Evolutionary conservation across 1,284 basidiomycete genomes (phyloP).

Genomic region (Peniophora sp.): DNA sequence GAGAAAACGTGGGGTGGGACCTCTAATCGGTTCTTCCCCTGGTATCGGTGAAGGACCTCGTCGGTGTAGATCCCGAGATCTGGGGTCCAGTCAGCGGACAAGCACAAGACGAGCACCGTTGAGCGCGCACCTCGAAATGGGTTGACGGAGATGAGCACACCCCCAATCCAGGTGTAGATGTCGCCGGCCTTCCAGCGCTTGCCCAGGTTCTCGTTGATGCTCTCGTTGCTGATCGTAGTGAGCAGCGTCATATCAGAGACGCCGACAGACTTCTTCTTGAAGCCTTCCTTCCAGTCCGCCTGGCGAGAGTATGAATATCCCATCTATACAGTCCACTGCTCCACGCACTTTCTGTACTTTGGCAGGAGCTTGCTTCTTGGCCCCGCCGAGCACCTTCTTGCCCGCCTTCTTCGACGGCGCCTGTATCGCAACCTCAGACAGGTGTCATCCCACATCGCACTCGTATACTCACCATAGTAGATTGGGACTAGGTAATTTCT

Average conservation of each 20-base stretch:
- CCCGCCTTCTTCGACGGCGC: conserved; percentile 88
- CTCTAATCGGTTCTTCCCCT: conserved; percentile 97
- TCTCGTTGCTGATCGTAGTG: conserved; percentile 95
- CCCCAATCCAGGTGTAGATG: conserved; percentile 99
- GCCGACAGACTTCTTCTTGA: conserved; percentile 96
- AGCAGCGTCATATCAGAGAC: conserved; percentile 99
- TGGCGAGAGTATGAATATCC: conserved; percentile 22
- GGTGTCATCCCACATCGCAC: no score
- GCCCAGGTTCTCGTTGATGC: conserved; percentile 96
- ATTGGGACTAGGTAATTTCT: no score
- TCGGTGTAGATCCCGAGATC: conserved; percentile 98
- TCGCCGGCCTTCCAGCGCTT: conserved; percentile 93
- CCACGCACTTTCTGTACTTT: conserved; percentile 68
- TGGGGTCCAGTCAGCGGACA: conserved; percentile 20
- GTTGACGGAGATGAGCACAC: conserved; percentile 97
- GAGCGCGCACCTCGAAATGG: conserved; percentile 78
- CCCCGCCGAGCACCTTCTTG: conserved; percentile 66
- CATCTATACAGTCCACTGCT: not conserved
- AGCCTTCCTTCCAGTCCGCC: conserved; percentile 98
- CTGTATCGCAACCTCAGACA: conserved; percentile 28
- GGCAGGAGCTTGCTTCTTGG: conserved; percentile 52
- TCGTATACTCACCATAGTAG: no score
- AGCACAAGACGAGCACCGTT: not conserved
- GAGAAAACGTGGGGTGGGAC: conserved; percentile 97
- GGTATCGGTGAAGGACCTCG: conserved; percentile 79